phyloP scores from a whole-genome alignment of 768 basidiomycete species.

The Hypholoma sublateritium region DNA sequence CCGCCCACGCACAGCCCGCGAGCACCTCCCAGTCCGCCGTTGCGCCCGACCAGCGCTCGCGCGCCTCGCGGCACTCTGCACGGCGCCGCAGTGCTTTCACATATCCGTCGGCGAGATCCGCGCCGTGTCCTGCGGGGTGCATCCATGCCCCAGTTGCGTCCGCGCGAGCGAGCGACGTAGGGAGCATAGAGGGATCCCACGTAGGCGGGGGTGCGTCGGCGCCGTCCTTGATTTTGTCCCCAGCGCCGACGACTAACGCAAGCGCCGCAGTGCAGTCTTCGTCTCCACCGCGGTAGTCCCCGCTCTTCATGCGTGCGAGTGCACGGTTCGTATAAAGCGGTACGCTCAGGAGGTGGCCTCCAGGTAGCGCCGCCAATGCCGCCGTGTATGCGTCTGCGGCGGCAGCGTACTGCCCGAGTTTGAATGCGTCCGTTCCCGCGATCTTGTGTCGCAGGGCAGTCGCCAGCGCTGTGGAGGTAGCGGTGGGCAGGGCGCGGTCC shows the following conservation, averaged over 20 bases:
- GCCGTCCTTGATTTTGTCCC: constrained; percentile 10
- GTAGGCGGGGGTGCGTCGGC: background rate
- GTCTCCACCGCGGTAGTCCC: constrained; percentile 65
- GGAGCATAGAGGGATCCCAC: constrained; percentile 22
- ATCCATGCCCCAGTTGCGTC: constrained; percentile 40
- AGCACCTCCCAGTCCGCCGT: constrained; percentile 79
- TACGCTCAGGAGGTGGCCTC: no score
- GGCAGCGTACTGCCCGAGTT: constrained; percentile 82
- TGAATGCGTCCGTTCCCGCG: constrained; percentile 77
- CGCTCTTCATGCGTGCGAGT: constrained; percentile 70
- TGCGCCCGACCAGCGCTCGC: constrained; percentile 86
- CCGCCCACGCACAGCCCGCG: constrained; percentile 54
- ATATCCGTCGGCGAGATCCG: constrained; percentile 74
- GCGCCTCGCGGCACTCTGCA: constrained; percentile 82
- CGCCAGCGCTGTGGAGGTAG: constrained; percentile 50
- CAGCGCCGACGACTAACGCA: constrained; percentile 43
- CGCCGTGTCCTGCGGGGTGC: constrained; percentile 40
- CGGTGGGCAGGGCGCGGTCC: constrained; percentile 32
- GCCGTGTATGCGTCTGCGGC: no score
- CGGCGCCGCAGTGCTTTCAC: constrained; percentile 82
- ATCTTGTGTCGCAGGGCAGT: constrained; percentile 59
- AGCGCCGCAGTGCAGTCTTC: constrained; percentile 68
- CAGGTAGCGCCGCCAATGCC: no score
- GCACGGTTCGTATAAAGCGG: constrained; percentile 87
- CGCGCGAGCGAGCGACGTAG: constrained; percentile 20